phyloP scores from a whole-genome alignment of 148 eudicot species.

The Diospyros lotus region DNA sequence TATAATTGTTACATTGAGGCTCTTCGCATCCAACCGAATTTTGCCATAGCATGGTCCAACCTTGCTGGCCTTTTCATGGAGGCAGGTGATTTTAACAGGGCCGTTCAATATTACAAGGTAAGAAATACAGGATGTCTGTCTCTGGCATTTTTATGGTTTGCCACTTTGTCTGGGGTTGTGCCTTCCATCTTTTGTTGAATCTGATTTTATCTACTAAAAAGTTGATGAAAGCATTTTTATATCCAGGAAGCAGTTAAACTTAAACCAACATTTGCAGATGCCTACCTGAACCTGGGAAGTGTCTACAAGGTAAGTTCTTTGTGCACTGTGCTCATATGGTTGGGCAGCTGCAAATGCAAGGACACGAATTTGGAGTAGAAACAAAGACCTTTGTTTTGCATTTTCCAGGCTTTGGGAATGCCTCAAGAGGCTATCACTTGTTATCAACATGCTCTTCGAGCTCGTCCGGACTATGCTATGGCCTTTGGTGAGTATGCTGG shows the following conservation, averaged over 20 bases:
- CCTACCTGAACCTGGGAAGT: conserved; percentile 78
- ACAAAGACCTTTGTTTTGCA: conserved; percentile 17
- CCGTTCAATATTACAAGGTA: conserved; percentile 93
- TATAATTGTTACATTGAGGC: conserved; percentile 93
- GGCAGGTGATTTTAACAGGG: conserved; percentile 75
- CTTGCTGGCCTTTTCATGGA: conserved; percentile 96
- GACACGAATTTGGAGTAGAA: conserved; percentile 17
- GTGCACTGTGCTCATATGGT: conserved; percentile 15
- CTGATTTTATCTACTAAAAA: not conserved
- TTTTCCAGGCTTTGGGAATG: conserved; percentile 84
- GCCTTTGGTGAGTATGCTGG: conserved; percentile 62
- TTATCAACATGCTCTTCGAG: conserved; percentile 82
- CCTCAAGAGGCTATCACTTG: conserved; percentile 83
- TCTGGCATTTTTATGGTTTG: not conserved
- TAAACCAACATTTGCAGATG: conserved; percentile 82
- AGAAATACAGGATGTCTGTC: not conserved
- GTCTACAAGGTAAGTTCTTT: conserved; percentile 74
- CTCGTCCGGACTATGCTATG: conserved; percentile 76
- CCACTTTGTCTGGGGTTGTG: not conserved
- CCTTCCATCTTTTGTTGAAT: not conserved
- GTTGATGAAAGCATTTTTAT: conserved; percentile 9
- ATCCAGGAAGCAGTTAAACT: conserved; percentile 83
- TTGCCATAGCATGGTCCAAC: conserved; percentile 92
- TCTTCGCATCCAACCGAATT: conserved; percentile 76
- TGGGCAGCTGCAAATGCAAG: conserved; percentile 17